phyloP scores from a whole-genome alignment of 768 basidiomycete species.

The Panellus pusillus region DNA sequence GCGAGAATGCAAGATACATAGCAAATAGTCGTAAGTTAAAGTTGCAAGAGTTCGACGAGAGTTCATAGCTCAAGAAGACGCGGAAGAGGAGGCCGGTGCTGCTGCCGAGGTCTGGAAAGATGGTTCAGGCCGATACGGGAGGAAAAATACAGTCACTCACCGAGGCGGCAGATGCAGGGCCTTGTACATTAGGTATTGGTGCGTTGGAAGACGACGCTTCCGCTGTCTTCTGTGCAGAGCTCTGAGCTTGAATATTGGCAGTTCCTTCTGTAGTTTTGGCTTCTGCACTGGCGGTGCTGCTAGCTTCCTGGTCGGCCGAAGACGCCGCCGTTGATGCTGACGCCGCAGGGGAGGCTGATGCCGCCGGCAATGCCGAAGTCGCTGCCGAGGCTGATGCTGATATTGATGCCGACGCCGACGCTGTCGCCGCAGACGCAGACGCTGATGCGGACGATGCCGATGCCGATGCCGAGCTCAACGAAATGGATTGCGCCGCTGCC shows the following conservation, averaged over 20 bases:
- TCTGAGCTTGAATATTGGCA: too few species aligned
- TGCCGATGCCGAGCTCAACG: constrained; percentile 12
- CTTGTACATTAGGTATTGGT: too few species aligned
- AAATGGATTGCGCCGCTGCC: constrained; percentile 20
- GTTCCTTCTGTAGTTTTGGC: not conserved
- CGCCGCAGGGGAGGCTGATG: too few species aligned
- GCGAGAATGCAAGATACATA: constrained; percentile 11
- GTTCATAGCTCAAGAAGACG: not conserved
- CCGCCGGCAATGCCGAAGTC: not conserved
- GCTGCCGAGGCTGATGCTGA: not conserved
- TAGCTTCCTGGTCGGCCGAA: constrained; percentile 4
- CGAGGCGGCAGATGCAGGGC: too few species aligned
- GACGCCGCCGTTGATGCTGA: not conserved
- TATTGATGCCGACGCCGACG: constrained; percentile 4
- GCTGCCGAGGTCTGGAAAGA: not conserved
- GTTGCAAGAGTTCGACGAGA: not conserved
- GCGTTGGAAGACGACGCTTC: too few species aligned
- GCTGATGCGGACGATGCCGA: not conserved
- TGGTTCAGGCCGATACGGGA: too few species aligned
- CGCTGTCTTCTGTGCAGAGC: not conserved
- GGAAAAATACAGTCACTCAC: not conserved
- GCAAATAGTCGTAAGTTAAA: not conserved
- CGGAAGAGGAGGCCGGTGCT: constrained; percentile 2
- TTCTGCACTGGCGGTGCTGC: not conserved
- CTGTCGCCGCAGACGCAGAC: constrained; percentile 3